Percentiles rank a stretch among this genome's conserved stretches.
Evolutionary conservation across 495 filamentous ascomycete species (phyloP).

Genomic region (Daldinia loculata): DNA sequence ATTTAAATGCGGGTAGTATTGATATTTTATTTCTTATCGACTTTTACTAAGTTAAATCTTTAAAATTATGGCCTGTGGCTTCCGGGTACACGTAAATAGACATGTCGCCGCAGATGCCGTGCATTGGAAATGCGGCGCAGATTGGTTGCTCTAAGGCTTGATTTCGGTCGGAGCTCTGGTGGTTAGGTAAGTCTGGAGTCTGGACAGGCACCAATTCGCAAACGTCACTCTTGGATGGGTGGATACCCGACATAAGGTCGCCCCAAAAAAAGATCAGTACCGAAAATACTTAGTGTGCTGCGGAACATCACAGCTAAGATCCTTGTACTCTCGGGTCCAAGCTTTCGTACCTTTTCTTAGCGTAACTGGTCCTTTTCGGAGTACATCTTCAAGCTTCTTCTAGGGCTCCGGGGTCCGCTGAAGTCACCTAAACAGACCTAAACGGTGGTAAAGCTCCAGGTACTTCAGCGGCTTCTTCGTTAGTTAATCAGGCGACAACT

Average conservation of each 20-base stretch:
- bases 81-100: not conserved
- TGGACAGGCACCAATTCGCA: slow-evolving; percentile 47
- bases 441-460: slow-evolving; percentile 19
- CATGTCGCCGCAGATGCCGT: slow-evolving; percentile 6
- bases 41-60: not conserved
- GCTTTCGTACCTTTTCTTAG: slow-evolving; percentile 37
- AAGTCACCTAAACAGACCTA: slow-evolving; percentile 20
- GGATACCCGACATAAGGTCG: slow-evolving; percentile 33
- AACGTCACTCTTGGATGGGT: slow-evolving; percentile 42
- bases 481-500: slow-evolving; percentile 33
- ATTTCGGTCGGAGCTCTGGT: slow-evolving; percentile 39
- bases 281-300: slow-evolving; percentile 16
- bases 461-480: not conserved
- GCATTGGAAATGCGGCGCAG: slow-evolving; percentile 34
- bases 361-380: slow-evolving; percentile 32
- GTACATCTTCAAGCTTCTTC: slow-evolving; percentile 36
- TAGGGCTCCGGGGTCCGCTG: not conserved
- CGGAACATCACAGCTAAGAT: not conserved
- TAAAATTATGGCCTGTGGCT: not conserved
- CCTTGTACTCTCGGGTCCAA: slow-evolving; percentile 21
- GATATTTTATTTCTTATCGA: not conserved
- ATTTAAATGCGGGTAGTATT: not conserved
- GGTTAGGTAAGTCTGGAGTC: not conserved
- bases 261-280: slow-evolving; percentile 24
- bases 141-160: not conserved